phyloP scores from a whole-genome alignment of 352 stramenopile species.

The Pythium aquatile region DNA sequence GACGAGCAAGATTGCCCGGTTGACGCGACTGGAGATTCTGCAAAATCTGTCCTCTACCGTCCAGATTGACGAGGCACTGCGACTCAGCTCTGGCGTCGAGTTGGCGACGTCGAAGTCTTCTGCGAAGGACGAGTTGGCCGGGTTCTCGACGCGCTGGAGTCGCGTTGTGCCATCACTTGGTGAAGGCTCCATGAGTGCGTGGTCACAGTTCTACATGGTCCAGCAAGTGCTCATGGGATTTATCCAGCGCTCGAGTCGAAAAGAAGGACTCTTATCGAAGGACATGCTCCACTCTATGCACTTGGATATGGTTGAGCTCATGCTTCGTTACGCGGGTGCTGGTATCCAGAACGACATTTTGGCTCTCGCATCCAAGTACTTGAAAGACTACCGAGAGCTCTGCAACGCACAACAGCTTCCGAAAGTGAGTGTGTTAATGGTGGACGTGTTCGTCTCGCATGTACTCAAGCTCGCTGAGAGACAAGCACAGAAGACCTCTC shows the following conservation, averaged over 20 bases:
- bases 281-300: slow-evolving; percentile 31
- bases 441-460: slow-evolving; percentile 80
- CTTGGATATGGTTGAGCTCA: slow-evolving; percentile 36
- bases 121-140: not conserved
- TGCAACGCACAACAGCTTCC: slow-evolving; percentile 65
- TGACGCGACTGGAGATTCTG: slow-evolving; percentile 55
- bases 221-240: slow-evolving; percentile 41
- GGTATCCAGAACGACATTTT: slow-evolving; percentile 69
- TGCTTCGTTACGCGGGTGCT: slow-evolving; percentile 68
- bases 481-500: slow-evolving; percentile 40
- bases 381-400: slow-evolving; percentile 74
- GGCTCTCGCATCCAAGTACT: slow-evolving; percentile 65
- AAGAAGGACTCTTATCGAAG: slow-evolving; percentile 36
- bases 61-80: slow-evolving; percentile 56
- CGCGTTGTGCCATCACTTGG: slow-evolving; percentile 38
- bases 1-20: slow-evolving; percentile 41
- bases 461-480: slow-evolving; percentile 73
- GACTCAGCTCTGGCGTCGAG: slow-evolving; percentile 3
- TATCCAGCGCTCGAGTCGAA: slow-evolving; percentile 29
- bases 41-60: slow-evolving; percentile 66
- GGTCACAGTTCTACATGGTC: slow-evolving; percentile 67
- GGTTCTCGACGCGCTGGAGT: slow-evolving; percentile 45
- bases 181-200: slow-evolving; percentile 50
- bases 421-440: slow-evolving; percentile 76
- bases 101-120: not conserved